Base-by-base conservation (phyloP, 2,329 filamentous ascomycete genomes). In the Neofusicoccum kwambonambiense region DNA sequence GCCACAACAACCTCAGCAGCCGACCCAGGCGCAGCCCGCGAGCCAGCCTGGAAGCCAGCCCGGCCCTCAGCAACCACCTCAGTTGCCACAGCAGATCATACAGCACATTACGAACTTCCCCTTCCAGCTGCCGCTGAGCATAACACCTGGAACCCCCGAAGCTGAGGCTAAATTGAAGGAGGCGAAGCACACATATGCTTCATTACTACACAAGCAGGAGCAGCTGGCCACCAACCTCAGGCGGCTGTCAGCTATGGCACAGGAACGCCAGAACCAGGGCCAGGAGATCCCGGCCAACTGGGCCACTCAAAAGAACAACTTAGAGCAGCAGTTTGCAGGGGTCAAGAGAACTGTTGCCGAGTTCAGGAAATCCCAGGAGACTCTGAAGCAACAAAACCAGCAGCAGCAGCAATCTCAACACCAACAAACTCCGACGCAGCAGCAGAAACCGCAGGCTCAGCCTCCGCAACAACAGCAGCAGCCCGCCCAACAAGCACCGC, bases 41-140 rank as follows among this genome's bases (percentile, higher is more conserved):
- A 61, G 63, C 13, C 66, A 67, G 41, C 13, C 65, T 58, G 34
- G 45, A 19, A 62, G 62, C 22, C 64, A 31, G 27, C 27, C 27
- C 27, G 27, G 27, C 27, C 27, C 27, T 31, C 27, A 65, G 64
- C 37, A 65, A 50, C 65, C 67, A 58, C 71, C 67, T 50, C 66
- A 69, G 37, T 68, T 76, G 39, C 71, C 74, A 41, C 70, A 73
- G 17, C 70, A 73, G 35, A 78, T 78, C 52, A 65, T 78, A 51
- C 73, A 75, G 67, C 75, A 78, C 67, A 73, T 78, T 22, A 70
- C 74, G 49, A 69, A 70, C 11, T 78, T 78, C 65, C 70, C 70
- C 3, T 76, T 73, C 64, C 69, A 69, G 39, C 68, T 76, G 22
- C 76, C 77, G 9, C 69, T 69, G 2, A 72, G 69, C 4, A 54